Conservation (phyloP, 2,329 filamentous ascomycete genomes). For the Xylaria sp. region DNA sequence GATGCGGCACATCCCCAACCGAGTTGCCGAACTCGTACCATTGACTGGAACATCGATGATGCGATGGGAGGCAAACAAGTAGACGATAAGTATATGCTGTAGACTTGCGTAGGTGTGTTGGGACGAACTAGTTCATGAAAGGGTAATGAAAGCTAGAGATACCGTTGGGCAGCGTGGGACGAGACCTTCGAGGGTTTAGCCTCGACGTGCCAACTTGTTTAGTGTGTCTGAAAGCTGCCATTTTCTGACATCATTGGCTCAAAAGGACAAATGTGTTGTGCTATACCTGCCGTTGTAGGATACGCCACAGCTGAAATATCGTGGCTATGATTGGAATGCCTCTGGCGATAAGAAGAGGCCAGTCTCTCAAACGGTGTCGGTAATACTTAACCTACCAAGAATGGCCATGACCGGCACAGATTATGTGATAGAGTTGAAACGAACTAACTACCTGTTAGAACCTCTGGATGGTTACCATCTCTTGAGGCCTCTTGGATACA, state of each 20-base stretch:
- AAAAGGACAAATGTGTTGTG: neutral
- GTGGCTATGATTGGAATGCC: conserved; percentile 10
- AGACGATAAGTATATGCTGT: conserved; percentile 10
- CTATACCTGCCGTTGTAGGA: neutral
- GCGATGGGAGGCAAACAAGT: conserved; percentile 30
- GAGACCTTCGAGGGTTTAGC: neutral
- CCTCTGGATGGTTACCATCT: conserved; percentile 22
- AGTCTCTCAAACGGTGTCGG: neutral
- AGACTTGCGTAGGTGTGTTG: conserved; percentile 2
- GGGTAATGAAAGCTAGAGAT: neutral
- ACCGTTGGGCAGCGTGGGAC: conserved; percentile 9
- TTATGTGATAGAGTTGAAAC: conserved; percentile 16
- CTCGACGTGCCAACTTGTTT: conserved; percentile 12
- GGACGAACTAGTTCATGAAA: neutral
- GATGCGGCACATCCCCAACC: conserved; percentile 1
- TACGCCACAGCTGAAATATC: conserved; percentile 24
- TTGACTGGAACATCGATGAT: neutral
- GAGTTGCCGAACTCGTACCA: neutral
- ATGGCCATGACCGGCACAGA: neutral
- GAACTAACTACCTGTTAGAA: neutral
- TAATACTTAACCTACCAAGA: neutral
- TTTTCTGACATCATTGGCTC: conserved; percentile 7
- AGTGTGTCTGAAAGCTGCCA: neutral
- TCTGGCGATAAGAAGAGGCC: conserved; percentile 4
- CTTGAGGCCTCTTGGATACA: conserved; percentile 1